Conservation (phyloP, 148 eudicot genomes). For the Diospyros kaki region DNA sequence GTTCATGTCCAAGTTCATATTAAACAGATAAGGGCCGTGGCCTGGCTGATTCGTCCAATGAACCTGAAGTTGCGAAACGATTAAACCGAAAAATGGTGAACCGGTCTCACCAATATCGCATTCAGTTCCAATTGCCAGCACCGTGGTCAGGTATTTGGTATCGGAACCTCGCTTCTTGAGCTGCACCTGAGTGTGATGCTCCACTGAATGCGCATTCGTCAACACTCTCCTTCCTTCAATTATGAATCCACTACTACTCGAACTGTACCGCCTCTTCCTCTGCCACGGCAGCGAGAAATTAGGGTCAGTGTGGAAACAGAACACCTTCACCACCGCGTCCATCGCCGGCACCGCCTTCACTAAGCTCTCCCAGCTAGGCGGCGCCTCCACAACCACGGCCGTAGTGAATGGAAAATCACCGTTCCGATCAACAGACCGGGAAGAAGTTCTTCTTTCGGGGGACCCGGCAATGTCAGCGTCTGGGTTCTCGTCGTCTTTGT, state of each 20-base stretch:
- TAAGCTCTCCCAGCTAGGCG: constrained; percentile 32
- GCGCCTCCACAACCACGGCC: constrained; percentile 1
- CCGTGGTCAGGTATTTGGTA: constrained; percentile 71
- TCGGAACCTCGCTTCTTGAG: constrained; percentile 81
- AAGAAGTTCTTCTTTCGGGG: constrained; percentile 23
- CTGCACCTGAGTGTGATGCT: constrained; percentile 70
- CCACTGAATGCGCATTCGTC: constrained; percentile 85
- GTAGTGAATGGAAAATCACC: constrained; percentile 15
- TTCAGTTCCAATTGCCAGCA: constrained; percentile 74
- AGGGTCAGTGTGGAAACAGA: constrained; percentile 67
- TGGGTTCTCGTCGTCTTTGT: constrained; percentile 12
- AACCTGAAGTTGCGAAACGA: not conserved
- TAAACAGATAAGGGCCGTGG: not conserved
- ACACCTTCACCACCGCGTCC: constrained; percentile 87
- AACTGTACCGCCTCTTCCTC: constrained; percentile 66
- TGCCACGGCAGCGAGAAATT: constrained; percentile 88
- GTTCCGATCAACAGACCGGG: constrained; percentile 15
- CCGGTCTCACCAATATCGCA: constrained; percentile 68
- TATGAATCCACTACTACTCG: constrained; percentile 71
- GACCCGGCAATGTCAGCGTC: constrained; percentile 20
- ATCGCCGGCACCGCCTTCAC: constrained; percentile 23
- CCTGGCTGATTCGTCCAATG: not conserved
- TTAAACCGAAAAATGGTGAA: not conserved
- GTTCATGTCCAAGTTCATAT: not conserved
- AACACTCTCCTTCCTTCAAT: constrained; percentile 61